A percentile compares a stretch with the other conserved stretches of the same genome.
phyloP scores from a whole-genome alignment of 139 green algal species.

The Tetraselmis striata region DNA sequence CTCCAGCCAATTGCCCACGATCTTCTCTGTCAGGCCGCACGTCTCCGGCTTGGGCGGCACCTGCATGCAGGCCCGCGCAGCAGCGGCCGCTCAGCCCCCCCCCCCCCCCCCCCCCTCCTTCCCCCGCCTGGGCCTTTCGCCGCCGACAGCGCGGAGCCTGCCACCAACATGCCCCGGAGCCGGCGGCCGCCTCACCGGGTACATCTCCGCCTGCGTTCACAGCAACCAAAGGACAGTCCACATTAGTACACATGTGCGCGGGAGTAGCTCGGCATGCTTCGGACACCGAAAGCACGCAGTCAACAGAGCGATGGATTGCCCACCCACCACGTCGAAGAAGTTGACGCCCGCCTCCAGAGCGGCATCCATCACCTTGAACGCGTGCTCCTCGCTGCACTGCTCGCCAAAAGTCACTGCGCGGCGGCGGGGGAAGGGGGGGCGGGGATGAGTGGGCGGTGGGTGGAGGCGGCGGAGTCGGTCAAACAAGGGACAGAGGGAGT shows the following conservation, averaged over 20 bases:
- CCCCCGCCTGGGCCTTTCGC: no score
- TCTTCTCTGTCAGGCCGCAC: conserved; percentile 50
- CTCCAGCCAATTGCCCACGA: conserved; percentile 72
- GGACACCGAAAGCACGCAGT: no score
- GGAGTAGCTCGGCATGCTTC: neutral
- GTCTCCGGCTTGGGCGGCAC: conserved; percentile 37
- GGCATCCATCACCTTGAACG: neutral
- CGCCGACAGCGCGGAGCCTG: neutral
- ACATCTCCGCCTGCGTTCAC: conserved; percentile 67
- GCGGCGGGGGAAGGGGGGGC: no score
- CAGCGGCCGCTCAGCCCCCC: no score
- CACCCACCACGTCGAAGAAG: conserved; percentile 64
- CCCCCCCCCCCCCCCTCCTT: no score
- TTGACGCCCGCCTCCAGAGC: conserved; percentile 33
- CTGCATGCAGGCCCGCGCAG: no score
- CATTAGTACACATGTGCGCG: neutral
- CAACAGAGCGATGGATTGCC: conserved; percentile 17
- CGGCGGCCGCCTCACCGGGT: neutral
- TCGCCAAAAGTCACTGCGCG: neutral
- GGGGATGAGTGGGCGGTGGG: neutral
- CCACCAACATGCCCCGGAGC: neutral
- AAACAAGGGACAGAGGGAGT: no score
- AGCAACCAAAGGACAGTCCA: neutral
- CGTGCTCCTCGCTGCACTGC: neutral
- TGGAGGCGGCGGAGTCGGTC: no score